These are phyloP conservation scores for Leccinum fibrillosum DNA, from an alignment of 768 basidiomycete species.

Conservation along the genomic window DNA sequence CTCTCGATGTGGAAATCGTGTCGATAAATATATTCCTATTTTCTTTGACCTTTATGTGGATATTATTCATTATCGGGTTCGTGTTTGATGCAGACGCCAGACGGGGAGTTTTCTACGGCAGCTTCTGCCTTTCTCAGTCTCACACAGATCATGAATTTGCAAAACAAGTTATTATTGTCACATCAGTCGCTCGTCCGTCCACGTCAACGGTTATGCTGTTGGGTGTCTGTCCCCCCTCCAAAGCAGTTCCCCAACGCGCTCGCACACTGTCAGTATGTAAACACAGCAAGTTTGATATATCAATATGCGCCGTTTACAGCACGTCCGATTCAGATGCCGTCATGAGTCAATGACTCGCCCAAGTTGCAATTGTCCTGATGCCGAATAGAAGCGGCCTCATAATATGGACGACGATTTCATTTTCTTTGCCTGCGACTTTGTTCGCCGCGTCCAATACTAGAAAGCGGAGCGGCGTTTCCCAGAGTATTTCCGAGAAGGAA, in stretches of 20 bases:
- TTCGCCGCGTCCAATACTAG: neutral
- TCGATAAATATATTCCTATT: neutral
- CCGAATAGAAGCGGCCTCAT: conserved; percentile 17
- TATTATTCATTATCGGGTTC: conserved; percentile 1
- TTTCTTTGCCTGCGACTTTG: neutral
- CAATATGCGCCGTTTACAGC: neutral
- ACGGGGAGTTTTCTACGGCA: no score
- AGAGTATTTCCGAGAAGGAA: neutral
- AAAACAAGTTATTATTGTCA: neutral
- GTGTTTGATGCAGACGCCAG: neutral
- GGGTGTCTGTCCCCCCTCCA: neutral
- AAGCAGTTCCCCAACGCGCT: conserved; percentile 7
- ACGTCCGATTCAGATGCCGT: neutral
- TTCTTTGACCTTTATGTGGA: conserved; percentile 1
- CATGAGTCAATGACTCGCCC: neutral
- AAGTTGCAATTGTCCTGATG: conserved; percentile 1
- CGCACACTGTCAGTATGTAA: neutral
- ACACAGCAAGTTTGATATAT: neutral
- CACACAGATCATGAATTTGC: conserved; percentile 14
- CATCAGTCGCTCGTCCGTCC: neutral
- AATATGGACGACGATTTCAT: conserved; percentile 10
- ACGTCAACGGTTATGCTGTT: neutral
- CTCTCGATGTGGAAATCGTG: neutral
- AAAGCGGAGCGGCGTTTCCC: neutral
- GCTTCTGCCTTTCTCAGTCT: conserved; percentile 1